Evolutionary conservation across 192 early-diverging fungal genomes (phyloP).

Genomic region (Coemansia sp.): DNA sequence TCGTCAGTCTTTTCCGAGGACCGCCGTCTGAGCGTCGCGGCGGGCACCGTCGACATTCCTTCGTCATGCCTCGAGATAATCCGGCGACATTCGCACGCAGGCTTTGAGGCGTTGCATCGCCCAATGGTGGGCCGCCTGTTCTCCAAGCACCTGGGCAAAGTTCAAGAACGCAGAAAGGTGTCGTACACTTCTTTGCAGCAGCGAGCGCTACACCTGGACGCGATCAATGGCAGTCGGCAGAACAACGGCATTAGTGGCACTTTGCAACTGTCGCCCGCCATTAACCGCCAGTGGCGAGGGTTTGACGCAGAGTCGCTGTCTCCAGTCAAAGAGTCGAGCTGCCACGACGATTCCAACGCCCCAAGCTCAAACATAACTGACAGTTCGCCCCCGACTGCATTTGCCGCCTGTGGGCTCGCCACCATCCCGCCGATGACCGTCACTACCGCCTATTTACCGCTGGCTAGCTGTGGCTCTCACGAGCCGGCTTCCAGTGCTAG

Average conservation of each 20-base stretch:
- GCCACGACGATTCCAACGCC: constrained; percentile 16
- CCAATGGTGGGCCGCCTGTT: constrained; percentile 52
- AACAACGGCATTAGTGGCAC: background rate
- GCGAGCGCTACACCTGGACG: constrained; percentile 1
- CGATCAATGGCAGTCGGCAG: background rate
- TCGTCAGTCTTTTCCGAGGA: constrained; percentile 31
- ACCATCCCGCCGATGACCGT: background rate
- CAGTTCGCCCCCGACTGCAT: background rate
- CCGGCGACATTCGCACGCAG: constrained; percentile 51
- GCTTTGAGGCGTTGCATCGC: constrained; percentile 50
- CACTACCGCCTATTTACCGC: background rate
- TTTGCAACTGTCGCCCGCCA: background rate
- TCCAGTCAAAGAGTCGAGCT: constrained; percentile 33
- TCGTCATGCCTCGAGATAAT: constrained; percentile 45
- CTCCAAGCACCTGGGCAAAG: constrained; percentile 51
- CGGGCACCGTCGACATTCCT: constrained; percentile 57
- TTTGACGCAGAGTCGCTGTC: constrained; percentile 33
- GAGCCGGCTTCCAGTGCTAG: background rate
- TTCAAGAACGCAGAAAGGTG: constrained; percentile 49
- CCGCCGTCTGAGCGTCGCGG: constrained; percentile 53
- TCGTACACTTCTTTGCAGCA: constrained; percentile 36
- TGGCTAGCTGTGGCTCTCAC: background rate
- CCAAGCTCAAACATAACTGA: background rate
- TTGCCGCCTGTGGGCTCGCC: background rate
- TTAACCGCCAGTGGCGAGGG: constrained; percentile 7